phyloP scores from a whole-genome alignment of 495 filamentous ascomycete genomes.

The Podospora australis region DNA sequence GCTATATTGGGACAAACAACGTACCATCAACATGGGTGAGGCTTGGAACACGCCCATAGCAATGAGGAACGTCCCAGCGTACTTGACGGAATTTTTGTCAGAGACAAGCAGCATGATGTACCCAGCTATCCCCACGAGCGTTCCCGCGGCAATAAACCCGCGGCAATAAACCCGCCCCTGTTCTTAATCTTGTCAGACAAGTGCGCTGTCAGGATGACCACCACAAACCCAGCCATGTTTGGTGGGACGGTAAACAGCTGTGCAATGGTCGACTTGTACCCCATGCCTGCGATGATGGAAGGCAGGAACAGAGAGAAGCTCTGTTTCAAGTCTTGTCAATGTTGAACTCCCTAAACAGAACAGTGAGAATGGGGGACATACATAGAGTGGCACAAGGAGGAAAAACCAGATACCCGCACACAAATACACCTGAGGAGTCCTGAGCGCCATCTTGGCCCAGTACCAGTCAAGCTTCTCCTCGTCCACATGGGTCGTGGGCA shows the following conservation, averaged over 20 bases:
- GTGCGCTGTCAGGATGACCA: conserved; percentile 41
- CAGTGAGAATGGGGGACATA: conserved; percentile 4
- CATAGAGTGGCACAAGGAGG: conserved; percentile 33
- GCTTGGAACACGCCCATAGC: conserved; percentile 56
- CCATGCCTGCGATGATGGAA: conserved; percentile 50
- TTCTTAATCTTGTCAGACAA: conserved; percentile 40
- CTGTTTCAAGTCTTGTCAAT: conserved; percentile 6
- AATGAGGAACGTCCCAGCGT: conserved; percentile 53
- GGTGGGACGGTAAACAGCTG: conserved; percentile 52
- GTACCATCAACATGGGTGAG: conserved; percentile 48
- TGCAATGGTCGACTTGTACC: conserved; percentile 45
- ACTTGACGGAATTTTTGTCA: conserved; percentile 42
- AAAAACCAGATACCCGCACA: conserved; percentile 38
- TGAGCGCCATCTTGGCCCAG: conserved; percentile 34
- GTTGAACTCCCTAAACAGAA: background rate
- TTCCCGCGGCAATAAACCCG: conserved; percentile 46
- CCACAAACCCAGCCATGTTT: conserved; percentile 42
- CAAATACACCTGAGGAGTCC: conserved; percentile 38
- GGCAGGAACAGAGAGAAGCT: conserved; percentile 36
- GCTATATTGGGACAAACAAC: background rate
- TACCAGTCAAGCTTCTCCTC: conserved; percentile 41
- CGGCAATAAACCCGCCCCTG: conserved; percentile 51
- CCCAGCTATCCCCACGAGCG: conserved; percentile 41
- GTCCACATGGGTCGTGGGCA: conserved; percentile 28
- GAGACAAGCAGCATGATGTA: conserved; percentile 51